Evolutionary conservation across 805 yeast species (phyloP), one percentile per base, ranked within the genome.

Genomic region (Wickerhamomyces silvicola): DNA sequence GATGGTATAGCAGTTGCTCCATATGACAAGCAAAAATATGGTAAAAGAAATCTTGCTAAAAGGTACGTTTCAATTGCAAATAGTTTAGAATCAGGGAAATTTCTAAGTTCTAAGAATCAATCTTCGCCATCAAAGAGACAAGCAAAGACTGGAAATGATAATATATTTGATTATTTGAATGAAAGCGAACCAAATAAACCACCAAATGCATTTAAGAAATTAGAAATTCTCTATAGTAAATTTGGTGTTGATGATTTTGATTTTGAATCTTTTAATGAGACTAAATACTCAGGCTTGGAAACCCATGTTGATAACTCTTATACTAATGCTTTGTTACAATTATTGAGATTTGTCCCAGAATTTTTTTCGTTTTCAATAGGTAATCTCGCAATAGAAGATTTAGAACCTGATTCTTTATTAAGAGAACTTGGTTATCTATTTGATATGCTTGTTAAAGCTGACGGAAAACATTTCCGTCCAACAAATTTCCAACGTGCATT

Each of bases 171-270:
- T 9, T 53, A 46, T 30, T 59, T 50, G 16, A 43, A 58, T 10
- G 35, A 34, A 1, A 30, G 33, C 3, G 21, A 43, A 1, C 46
- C 60, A 35, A 62, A 70, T 46, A 51, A 59, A 22, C 66, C 77
- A 1, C 95, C 96, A 1, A 78, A 79, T 32, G 82, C 88, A 22
- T 90, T 81, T 59, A 64, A 77, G 24, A 75, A 78, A 45, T 63
- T 85, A 28, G 82, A 80, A 38, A 83, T 90, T 33, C 71, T 80
- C 25, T 90, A 88, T 56, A 82, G 94, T 35, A 79, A 75, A 46
- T 90, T 86, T 56, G 98, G 98, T 18, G 87, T 92, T 19, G 86
- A 81, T 45, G 96, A 87, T 55, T 92, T 92, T 59, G 96, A 90
- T 59, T 90, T 92, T 53, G 78, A 73, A 33, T 81, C 78, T 46